phyloP scores from a whole-genome alignment of 2,329 filamentous ascomycete species.

The Pseudogymnoascus verrucosus region DNA sequence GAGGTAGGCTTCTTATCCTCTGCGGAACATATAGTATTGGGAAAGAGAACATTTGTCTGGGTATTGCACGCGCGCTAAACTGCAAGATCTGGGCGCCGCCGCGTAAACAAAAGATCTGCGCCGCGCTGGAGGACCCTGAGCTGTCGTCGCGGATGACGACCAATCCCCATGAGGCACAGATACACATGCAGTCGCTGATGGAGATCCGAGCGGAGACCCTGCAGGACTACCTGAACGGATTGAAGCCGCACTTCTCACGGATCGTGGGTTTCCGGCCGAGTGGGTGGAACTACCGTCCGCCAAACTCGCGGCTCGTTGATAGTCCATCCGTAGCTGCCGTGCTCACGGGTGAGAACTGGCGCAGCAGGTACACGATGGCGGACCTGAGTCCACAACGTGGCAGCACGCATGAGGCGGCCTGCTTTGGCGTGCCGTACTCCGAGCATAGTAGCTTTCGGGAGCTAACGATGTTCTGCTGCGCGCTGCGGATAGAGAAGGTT shows the following conservation, averaged over 20 bases:
- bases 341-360: slow-evolving; percentile 58
- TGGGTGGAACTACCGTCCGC: slow-evolving; percentile 86
- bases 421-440: slow-evolving; percentile 90
- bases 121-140: slow-evolving; percentile 78
- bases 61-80: slow-evolving; percentile 76
- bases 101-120: slow-evolving; percentile 75
- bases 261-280: slow-evolving; percentile 87
- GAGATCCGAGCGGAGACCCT: slow-evolving; percentile 89
- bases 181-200: slow-evolving; percentile 96
- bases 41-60: slow-evolving; percentile 91
- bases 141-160: slow-evolving; percentile 68
- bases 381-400: slow-evolving; percentile 78
- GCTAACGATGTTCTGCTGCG: slow-evolving; percentile 86
- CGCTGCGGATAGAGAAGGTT: slow-evolving; percentile 76
- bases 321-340: slow-evolving; percentile 57
- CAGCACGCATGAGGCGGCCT: slow-evolving; percentile 72
- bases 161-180: slow-evolving; percentile 77
- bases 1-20: slow-evolving; percentile 73
- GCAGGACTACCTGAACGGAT: slow-evolving; percentile 75
- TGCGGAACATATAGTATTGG: slow-evolving; percentile 97
- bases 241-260: slow-evolving; percentile 73
- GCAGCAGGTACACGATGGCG: slow-evolving; percentile 58
- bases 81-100: slow-evolving; percentile 86
- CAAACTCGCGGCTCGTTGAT: slow-evolving; percentile 52
- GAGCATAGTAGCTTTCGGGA: slow-evolving; percentile 95